Evolutionary conservation across 1,139 yeast genomes (phyloP).

Genomic region (Blastobotrys indianensis): DNA sequence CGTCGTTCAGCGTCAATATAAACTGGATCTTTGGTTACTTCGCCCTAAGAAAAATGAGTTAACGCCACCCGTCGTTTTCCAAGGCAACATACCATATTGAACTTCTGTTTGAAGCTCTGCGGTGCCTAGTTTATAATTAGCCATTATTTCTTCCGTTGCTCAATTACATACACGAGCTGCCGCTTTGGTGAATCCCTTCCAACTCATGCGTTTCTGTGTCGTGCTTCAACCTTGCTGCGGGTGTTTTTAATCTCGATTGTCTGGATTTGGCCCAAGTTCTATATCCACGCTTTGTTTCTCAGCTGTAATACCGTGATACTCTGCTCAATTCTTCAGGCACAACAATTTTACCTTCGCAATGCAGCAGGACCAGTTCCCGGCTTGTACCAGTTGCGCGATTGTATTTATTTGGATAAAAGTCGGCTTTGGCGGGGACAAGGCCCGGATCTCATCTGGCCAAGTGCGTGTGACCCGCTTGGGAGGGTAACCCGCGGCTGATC

Average conservation of each 20-base stretch:
- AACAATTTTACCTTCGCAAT: neutral
- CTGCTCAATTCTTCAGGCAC: neutral
- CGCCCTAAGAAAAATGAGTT: conserved; percentile 42
- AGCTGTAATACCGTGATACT: neutral
- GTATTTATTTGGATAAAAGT: neutral
- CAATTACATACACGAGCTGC: conserved; percentile 49
- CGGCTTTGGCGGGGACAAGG: conserved; percentile 1
- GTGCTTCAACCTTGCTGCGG: too few species aligned
- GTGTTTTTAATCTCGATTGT: too few species aligned
- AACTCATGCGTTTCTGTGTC: conserved; percentile 52
- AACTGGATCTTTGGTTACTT: conserved; percentile 76
- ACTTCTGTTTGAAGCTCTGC: conserved; percentile 37
- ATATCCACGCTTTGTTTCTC: neutral
- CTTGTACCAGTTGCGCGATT: too few species aligned
- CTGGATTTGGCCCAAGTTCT: too few species aligned
- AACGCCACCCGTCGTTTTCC: neutral
- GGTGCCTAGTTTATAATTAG: conserved; percentile 42
- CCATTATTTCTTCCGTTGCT: neutral
- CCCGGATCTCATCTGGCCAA: neutral
- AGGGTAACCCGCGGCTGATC: neutral
- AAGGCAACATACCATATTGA: conserved; percentile 31
- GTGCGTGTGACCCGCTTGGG: neutral
- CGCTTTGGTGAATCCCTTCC: conserved; percentile 88
- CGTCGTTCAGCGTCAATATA: conserved; percentile 93
- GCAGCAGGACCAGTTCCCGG: too few species aligned